Evolutionary conservation across 2,329 filamentous ascomycete genomes (phyloP), one percentile per base, ranked within the genome.

Genomic region (Pseudocercospora crystallina): DNA sequence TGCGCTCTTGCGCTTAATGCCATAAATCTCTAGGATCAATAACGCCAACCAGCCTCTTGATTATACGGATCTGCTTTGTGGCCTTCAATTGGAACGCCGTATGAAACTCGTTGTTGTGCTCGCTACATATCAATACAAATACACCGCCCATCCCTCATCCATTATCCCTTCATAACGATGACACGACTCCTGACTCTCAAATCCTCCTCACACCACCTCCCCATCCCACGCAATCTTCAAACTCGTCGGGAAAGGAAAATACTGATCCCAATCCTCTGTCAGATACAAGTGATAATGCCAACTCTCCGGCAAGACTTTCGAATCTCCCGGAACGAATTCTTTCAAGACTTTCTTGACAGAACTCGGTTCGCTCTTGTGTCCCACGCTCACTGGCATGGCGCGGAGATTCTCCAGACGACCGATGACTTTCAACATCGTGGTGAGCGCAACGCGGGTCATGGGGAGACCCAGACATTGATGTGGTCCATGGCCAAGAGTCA

Each of bases 231-330:
- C 63, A 29, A 69, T 57, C 53, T 67, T 67, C 29, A 70, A 51
- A 53, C 74, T 69, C 47, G 69, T 72, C 43, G 74, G 74, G 51
- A 76, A 76, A 35, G 73, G 73, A 60, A 73, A 76, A 59, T 69
- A 74, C 59, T 64, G 66, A 64, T 76, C 72, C 70, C 72, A 73
- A 44, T 73, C 72, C 66, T 76, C 74, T 32, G 72, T 76, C 66
- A 78, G 58, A 52, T 75, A 78, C 17, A 68, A 67, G 62, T 74
- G 69, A 49, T 72, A 75, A 36, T 56, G 49, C 61, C 62, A 65
- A 15, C 48, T 54, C 46, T 70, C 62, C 9, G 64, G 62, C 43
- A 71, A 58, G 51, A 63, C 61, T 36, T 68, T 60, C 30, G 55
- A 61, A 44, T 66, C 56, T 13, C 62, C 63, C 3, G 61, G 58